These are phyloP conservation scores for Dalechampia spathulata DNA, from an alignment of 441 rosid species.

Conservation along the genomic window DNA sequence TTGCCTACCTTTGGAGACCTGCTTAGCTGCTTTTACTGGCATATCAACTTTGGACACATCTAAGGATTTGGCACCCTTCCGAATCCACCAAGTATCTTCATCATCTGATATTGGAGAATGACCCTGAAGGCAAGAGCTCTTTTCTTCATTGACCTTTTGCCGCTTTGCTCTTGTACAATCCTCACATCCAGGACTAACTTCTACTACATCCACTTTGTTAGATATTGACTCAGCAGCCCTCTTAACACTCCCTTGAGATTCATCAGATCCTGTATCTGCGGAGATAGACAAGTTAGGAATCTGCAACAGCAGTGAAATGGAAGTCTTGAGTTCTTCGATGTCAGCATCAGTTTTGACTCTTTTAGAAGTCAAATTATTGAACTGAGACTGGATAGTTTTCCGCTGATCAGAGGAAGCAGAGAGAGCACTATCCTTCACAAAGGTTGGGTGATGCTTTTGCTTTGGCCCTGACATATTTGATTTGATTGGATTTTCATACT, in stretches of 20 bases:
- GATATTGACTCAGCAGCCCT: slow-evolving; percentile 46
- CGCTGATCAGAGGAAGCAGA: slow-evolving; percentile 40
- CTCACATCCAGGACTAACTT: slow-evolving; percentile 82
- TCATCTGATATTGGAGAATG: slow-evolving; percentile 78
- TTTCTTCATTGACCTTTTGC: slow-evolving; percentile 69
- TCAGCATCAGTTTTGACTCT: slow-evolving; percentile 39
- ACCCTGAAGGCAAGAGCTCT: slow-evolving; percentile 53
- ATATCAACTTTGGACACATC: slow-evolving; percentile 70
- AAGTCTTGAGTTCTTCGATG: slow-evolving; percentile 59
- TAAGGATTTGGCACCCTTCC: slow-evolving; percentile 55
- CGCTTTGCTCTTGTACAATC: slow-evolving; percentile 83
- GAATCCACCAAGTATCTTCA: slow-evolving; percentile 96
- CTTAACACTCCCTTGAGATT: slow-evolving; percentile 66
- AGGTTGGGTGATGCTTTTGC: slow-evolving; percentile 33
- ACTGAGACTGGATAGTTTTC: slow-evolving; percentile 30
- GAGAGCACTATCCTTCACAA: slow-evolving; percentile 31
- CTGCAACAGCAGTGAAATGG: slow-evolving; percentile 68
- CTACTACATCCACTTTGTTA: slow-evolving; percentile 52
- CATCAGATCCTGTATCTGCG: slow-evolving; percentile 47
- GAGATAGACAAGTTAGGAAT: slow-evolving; percentile 49
- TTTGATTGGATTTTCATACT: slow-evolving; percentile 22
- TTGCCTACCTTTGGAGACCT: slow-evolving; percentile 76
- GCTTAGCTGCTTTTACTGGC: slow-evolving; percentile 59
- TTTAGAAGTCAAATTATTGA: slow-evolving; percentile 29
- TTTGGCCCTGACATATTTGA: slow-evolving; percentile 34